These are phyloP conservation scores for Xylariaceae sp. DNA, from an alignment of 2,329 filamentous ascomycete species.

Conservation along the genomic window DNA sequence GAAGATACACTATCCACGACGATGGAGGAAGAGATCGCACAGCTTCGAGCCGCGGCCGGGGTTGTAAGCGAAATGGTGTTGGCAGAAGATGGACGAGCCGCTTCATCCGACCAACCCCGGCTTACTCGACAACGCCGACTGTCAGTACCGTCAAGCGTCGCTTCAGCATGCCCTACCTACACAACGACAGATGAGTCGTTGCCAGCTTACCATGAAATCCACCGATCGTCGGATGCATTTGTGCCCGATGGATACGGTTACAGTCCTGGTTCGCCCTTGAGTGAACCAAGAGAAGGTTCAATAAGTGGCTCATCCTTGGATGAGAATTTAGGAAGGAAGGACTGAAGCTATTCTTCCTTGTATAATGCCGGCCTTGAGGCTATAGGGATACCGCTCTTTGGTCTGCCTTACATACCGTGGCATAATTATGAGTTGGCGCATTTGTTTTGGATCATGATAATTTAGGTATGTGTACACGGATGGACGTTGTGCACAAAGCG, in stretches of 20 bases:
- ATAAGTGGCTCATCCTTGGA: not conserved
- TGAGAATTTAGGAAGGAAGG: not conserved
- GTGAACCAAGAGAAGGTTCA: not conserved
- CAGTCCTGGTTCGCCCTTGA: not conserved
- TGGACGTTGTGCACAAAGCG: too few species aligned
- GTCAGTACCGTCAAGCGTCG: conserved; percentile 25
- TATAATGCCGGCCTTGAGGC: not conserved
- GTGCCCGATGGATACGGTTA: not conserved
- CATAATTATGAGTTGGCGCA: too few species aligned
- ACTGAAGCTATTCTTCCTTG: not conserved
- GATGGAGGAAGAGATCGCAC: conserved; percentile 48
- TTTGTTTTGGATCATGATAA: too few species aligned
- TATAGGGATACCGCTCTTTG: too few species aligned
- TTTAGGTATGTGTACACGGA: too few species aligned
- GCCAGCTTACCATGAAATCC: conserved; percentile 40
- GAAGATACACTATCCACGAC: conserved; percentile 32
- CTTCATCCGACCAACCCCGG: conserved; percentile 15
- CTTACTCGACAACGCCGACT: conserved; percentile 18
- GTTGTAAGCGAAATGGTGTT: conserved; percentile 45
- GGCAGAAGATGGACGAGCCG: conserved; percentile 37
- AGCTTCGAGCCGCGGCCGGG: conserved; percentile 43
- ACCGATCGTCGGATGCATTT: conserved; percentile 23
- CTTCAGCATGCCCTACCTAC: conserved; percentile 31
- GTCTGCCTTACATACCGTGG: too few species aligned
- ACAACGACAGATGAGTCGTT: conserved; percentile 36